These are phyloP conservation scores for Pseudopithomyces maydicus DNA, from an alignment of 2,329 filamentous ascomycete genomes.

Conservation along the genomic window DNA sequence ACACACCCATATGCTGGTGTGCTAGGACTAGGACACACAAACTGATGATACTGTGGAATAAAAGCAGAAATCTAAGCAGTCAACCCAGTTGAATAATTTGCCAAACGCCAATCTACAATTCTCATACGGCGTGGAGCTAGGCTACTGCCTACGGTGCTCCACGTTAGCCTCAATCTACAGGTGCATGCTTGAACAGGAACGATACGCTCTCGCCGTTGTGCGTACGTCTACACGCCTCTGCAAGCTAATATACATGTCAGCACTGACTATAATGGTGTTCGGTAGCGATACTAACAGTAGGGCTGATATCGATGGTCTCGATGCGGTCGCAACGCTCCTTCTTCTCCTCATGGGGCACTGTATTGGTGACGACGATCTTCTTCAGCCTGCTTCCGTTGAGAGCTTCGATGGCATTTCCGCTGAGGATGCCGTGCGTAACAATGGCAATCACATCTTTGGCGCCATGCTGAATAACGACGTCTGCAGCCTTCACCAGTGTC, in stretches of 20 bases:
- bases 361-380: conserved; percentile 89
- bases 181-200: conserved; percentile 72
- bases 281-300: conserved; percentile 59
- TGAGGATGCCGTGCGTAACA: conserved; percentile 91
- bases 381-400: conserved; percentile 78
- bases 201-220: conserved; percentile 74
- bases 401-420: conserved; percentile 84
- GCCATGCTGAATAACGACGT: conserved; percentile 84
- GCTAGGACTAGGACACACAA: no score
- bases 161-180: conserved; percentile 48
- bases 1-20: no score
- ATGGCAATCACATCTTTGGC: conserved; percentile 90
- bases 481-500: conserved; percentile 84
- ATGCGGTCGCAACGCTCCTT: conserved; percentile 77
- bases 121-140: no score
- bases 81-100: no score
- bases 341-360: conserved; percentile 80
- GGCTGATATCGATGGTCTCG: conserved; percentile 89
- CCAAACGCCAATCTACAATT: no score
- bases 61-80: no score
- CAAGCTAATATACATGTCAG: conserved; percentile 52
- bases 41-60: no score
- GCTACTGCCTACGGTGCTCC: neutral
- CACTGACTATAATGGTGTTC: conserved; percentile 2
- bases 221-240: conserved; percentile 73